These are phyloP conservation scores for Aspergillus calidoustus DNA, from an alignment of 2,329 filamentous ascomycete genomes.

Conservation along the genomic window DNA sequence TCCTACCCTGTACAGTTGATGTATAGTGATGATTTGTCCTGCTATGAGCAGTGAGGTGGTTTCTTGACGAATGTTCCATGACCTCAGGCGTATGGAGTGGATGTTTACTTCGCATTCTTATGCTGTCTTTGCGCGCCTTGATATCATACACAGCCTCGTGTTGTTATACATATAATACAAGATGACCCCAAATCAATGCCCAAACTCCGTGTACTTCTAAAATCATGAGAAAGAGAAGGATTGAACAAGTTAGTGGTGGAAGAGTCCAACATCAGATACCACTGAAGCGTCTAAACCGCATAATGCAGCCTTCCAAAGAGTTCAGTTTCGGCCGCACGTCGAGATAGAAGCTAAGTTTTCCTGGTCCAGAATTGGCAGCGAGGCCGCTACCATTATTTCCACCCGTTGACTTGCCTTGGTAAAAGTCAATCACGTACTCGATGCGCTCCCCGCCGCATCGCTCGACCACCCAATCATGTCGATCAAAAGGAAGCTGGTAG, in stretches of 20 bases:
- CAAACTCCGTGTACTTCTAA: slow-evolving; percentile 35
- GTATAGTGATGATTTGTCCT: slow-evolving; percentile 27
- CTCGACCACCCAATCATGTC: slow-evolving; percentile 97
- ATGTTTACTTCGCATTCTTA: slow-evolving; percentile 26
- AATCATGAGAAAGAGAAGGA: slow-evolving; percentile 23
- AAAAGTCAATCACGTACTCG: slow-evolving; percentile 98
- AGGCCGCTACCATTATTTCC: slow-evolving; percentile 34
- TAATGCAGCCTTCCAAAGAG: slow-evolving; percentile 63
- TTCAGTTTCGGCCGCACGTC: slow-evolving; percentile 70
- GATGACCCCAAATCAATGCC: slow-evolving; percentile 26
- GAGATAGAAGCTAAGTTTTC: slow-evolving; percentile 65
- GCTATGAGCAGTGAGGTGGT: slow-evolving; percentile 12
- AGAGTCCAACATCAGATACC: slow-evolving; percentile 45
- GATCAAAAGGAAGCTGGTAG: slow-evolving; percentile 90
- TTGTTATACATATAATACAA: slow-evolving; percentile 42
- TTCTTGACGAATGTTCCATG: slow-evolving; percentile 20
- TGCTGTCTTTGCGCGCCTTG: slow-evolving; percentile 23
- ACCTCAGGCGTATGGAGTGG: slow-evolving; percentile 30
- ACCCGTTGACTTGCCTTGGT: slow-evolving; percentile 67
- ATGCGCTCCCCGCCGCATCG: slow-evolving; percentile 75
- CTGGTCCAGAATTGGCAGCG: slow-evolving; percentile 37
- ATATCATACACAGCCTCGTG: slow-evolving; percentile 41
- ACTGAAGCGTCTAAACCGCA: slow-evolving; percentile 56
- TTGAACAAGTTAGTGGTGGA: neutral
- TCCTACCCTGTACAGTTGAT: slow-evolving; percentile 36